A percentile compares a stretch with the other conserved stretches of the same genome.
These are phyloP conservation scores for Hordeum pubiflorum DNA, from an alignment of 202 grass and related monocot genomes.

Conservation along the genomic window DNA sequence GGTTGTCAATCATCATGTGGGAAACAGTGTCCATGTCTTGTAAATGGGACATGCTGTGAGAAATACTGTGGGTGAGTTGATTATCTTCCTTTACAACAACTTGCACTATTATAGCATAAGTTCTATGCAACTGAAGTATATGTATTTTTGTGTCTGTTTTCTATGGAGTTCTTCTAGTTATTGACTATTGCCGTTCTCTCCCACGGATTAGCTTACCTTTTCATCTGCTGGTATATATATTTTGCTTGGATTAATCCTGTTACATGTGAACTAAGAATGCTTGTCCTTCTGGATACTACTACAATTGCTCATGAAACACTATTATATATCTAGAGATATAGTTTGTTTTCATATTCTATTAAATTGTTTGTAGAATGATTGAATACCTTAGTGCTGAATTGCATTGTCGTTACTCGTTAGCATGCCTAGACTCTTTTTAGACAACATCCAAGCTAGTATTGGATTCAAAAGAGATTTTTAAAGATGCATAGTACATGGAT, in stretches of 20 bases:
- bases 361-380: background rate
- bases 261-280: background rate
- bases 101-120: background rate
- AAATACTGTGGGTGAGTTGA: conserved; percentile 81
- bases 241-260: background rate
- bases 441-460: background rate
- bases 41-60: conserved; percentile 92
- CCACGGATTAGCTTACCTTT: background rate
- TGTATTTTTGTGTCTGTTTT: background rate
- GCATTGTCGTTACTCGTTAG: background rate
- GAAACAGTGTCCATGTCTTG: conserved; percentile 84
- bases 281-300: background rate
- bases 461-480: background rate
- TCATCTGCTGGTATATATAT: conserved; percentile 9
- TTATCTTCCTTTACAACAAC: background rate
- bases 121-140: conserved; percentile 14
- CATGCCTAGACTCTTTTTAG: background rate
- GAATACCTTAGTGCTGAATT: background rate
- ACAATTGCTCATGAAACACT: conserved; percentile 9
- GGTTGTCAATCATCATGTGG: conserved; percentile 90
- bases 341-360: background rate
- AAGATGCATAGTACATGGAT: background rate
- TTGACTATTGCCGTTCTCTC: background rate
- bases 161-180: conserved; percentile 14
- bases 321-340: background rate